These are phyloP conservation scores for Cercospora berteroae DNA, from an alignment of 2,329 filamentous ascomycete genomes.

Conservation along the genomic window DNA sequence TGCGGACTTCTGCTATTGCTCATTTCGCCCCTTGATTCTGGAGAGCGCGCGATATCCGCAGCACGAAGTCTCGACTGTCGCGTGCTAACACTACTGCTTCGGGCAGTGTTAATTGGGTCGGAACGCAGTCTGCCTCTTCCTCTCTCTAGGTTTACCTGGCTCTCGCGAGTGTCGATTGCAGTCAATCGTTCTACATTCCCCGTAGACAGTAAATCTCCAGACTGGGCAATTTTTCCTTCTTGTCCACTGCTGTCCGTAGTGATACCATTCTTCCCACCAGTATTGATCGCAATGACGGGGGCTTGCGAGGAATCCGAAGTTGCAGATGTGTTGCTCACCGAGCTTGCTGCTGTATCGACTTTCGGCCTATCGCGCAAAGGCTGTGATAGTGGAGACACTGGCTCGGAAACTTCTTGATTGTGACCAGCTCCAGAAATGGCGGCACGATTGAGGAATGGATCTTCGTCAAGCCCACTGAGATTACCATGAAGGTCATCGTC, in stretches of 20 bases:
- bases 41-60: neutral
- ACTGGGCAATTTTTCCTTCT: neutral
- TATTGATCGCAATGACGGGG: slow-evolving; percentile 8
- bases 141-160: neutral
- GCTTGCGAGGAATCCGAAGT: neutral
- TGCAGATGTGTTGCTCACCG: neutral
- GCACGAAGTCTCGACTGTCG: neutral
- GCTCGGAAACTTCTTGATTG: neutral
- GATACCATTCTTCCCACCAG: neutral
- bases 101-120: neutral
- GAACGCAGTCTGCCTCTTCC: neutral
- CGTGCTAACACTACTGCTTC: neutral
- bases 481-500: slow-evolving; percentile 9
- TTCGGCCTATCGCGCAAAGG: neutral
- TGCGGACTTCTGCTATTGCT: slow-evolving; percentile 1
- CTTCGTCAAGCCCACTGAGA: slow-evolving; percentile 19
- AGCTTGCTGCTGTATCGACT: neutral
- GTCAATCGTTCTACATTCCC: neutral
- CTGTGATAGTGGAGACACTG: neutral
- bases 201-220: neutral
- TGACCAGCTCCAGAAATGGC: neutral
- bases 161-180: neutral
- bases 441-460: slow-evolving; percentile 19
- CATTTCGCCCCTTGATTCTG: neutral
- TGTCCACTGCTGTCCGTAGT: neutral